These are phyloP conservation scores for Podospora australis DNA, from an alignment of 495 filamentous ascomycete genomes.

Conservation along the genomic window DNA sequence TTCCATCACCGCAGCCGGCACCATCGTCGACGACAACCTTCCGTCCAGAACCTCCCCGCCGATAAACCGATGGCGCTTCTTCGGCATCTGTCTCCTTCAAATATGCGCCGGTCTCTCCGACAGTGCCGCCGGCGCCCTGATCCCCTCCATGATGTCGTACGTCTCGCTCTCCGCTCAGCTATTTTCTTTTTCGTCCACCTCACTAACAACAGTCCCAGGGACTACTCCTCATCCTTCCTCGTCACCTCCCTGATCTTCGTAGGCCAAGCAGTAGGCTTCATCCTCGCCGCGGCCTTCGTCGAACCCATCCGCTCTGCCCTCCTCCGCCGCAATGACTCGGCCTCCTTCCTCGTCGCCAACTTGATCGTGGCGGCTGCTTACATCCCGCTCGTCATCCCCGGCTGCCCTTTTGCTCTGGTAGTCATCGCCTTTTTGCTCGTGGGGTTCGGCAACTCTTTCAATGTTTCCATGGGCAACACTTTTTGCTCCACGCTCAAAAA, in stretches of 20 bases:
- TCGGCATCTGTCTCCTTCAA: slow-evolving; percentile 46
- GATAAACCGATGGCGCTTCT: slow-evolving; percentile 41
- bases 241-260: slow-evolving; percentile 76
- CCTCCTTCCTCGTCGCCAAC: slow-evolving; percentile 52
- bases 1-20: slow-evolving; percentile 3
- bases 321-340: slow-evolving; percentile 56
- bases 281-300: slow-evolving; percentile 60
- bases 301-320: slow-evolving; percentile 33
- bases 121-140: slow-evolving; percentile 62
- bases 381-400: slow-evolving; percentile 55
- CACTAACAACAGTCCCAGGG: slow-evolving; percentile 17
- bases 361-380: slow-evolving; percentile 46
- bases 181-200: background rate
- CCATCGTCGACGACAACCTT: slow-evolving; percentile 40
- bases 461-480: slow-evolving; percentile 65
- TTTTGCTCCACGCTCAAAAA: slow-evolving; percentile 66
- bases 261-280: slow-evolving; percentile 69
- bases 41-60: too few relatives aligned
- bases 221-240: slow-evolving; percentile 67
- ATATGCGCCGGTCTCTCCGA: slow-evolving; percentile 50
- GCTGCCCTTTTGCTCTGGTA: slow-evolving; percentile 62
- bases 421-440: slow-evolving; percentile 59
- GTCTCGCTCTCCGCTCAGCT: slow-evolving; percentile 6
- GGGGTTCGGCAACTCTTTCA: slow-evolving; percentile 61
- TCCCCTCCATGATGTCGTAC: slow-evolving; percentile 61